Evolutionary conservation across 352 stramenopile species (phyloP), one percentile per base, ranked within the genome.

Genomic region (Albugo laibachii): DNA sequence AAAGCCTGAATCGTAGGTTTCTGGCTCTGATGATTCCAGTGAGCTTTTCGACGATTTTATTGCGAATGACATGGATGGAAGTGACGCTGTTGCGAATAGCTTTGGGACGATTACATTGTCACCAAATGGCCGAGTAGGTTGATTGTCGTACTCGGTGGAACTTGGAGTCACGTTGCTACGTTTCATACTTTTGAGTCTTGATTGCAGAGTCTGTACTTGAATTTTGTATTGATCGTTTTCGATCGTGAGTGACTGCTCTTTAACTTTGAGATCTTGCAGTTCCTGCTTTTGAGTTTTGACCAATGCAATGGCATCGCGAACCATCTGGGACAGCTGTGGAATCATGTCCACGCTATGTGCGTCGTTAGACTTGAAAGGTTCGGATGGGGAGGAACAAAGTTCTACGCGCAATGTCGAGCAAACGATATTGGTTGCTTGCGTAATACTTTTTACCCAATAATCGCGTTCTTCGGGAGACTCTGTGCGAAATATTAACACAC

Each of bases 231-330:
- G 16, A 43, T 24, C 38, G 16, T 19, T 24, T 43, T 43, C 20
- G 8, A 10, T 43, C 8, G 38, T 43, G 3, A 24, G 8, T 24
- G 38, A 43, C 8, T 24, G 16, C 20, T 10, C 8, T 37, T 63
- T 52, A 14, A 52, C 47, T 42, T 63, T 69, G 13, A 82, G 59
- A 37, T 77, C 61, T 2, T 64, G n/a, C 46, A 89, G 86, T 48
- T 89, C 74, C 5, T 65, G 48, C 36, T 77, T 78, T 47, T 89
- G 77, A 38, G 69, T 69, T 37, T 67, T 63, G 43, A 86, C 62
- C 44, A 84, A 53, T 27, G 50, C 47, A 62, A 89, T 65, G 0
- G 77, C 77, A 36, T 84, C 74, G 6, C 60, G 62, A n/a, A 89
- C 56, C 64, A 74, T 69, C 34, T 76, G 52, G 0, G 66, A 69